Conservation (phyloP, 2,329 filamentous ascomycete species). For the Xylariaceae sp. region DNA sequence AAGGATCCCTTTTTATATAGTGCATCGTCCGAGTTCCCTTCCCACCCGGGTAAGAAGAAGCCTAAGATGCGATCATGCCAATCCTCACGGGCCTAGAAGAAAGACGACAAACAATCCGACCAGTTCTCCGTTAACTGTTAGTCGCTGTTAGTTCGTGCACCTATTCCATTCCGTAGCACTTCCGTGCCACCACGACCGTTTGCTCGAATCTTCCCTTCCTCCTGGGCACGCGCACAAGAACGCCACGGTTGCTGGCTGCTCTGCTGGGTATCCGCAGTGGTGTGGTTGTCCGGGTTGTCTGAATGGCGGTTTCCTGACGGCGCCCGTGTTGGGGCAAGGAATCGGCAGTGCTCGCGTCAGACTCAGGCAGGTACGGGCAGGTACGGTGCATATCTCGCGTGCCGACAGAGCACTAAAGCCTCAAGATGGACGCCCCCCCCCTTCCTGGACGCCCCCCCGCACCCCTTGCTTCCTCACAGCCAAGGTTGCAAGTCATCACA, state of each 20-base stretch:
- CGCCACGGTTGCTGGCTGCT: slow-evolving; percentile 24
- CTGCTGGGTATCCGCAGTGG: slow-evolving; percentile 28
- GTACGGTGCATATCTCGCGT: slow-evolving; percentile 19
- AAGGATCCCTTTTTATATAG: no score
- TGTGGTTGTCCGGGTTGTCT: slow-evolving; percentile 18
- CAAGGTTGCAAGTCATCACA: no score
- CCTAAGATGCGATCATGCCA: no score
- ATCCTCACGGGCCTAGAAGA: no score
- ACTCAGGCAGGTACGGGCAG: slow-evolving; percentile 9
- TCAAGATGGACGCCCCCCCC: not conserved
- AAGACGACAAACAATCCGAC: no score
- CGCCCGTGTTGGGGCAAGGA: slow-evolving; percentile 5
- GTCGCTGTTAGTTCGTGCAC: not conserved
- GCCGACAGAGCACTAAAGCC: slow-evolving; percentile 4
- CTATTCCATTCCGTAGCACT: not conserved
- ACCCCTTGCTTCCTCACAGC: not conserved
- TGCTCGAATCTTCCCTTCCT: slow-evolving; percentile 20
- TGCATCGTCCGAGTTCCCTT: no score
- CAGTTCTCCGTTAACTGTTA: not conserved
- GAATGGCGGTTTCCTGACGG: slow-evolving; percentile 12
- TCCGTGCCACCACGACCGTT: slow-evolving; percentile 3
- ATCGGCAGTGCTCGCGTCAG: slow-evolving; percentile 13
- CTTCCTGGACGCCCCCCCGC: not conserved
- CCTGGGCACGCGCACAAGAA: slow-evolving; percentile 13
- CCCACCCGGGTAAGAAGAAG: no score